Evolutionary conservation across 139 green algal species (phyloP), one percentile per base, ranked within the genome.

Genomic region (Tetradesmus obliquus): DNA sequence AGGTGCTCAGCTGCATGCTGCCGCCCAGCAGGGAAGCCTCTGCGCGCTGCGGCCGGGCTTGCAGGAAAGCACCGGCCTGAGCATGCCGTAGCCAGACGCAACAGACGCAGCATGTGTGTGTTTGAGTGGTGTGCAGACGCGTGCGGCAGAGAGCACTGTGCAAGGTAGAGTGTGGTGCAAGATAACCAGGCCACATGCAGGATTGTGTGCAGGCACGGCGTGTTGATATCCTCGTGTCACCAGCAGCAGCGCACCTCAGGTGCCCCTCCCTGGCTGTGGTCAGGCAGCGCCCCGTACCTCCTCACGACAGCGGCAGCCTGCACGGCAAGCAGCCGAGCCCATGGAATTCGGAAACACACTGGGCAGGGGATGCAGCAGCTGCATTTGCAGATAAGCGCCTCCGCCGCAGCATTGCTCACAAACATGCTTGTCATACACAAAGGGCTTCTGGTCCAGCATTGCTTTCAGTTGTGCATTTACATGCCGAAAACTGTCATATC

Each of bases 241-340:
- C 66, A 76, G 15, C 66, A 24, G 1, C 66, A n/a, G 5, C 66
- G 15, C 66, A 76, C 66, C 66, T 76, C 66, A 7, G 66, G n/a
- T 76, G 66, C 66, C 15, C 84, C 84, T 15, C 24, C 84, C 5
- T 80, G 58, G 58, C 84, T 88, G 58, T 10, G 24, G 24, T 79
- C 58, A 32, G 84, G 58, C 84, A 80, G 84, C 60, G 32, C 60
- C 3, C 84, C 84, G 54, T 88, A 88, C 51, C 55, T 71, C 24
- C 76, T 51, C 15, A n/a, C 8, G 9, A 3, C 76, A 17, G 76
- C 20, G 66, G 76, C 76, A 82, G 20, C 76, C 76, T 51, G n/a
- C 76, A 82, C 0, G 32, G 76, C 76, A 82, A 53, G 1, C 2
- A 55, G 22, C 15, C 76, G 54, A 19, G 24, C 24, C 15, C n/a